Evolutionary conservation across 306 rosid species (phyloP).

Genomic region (Phaseolus lunatus): DNA sequence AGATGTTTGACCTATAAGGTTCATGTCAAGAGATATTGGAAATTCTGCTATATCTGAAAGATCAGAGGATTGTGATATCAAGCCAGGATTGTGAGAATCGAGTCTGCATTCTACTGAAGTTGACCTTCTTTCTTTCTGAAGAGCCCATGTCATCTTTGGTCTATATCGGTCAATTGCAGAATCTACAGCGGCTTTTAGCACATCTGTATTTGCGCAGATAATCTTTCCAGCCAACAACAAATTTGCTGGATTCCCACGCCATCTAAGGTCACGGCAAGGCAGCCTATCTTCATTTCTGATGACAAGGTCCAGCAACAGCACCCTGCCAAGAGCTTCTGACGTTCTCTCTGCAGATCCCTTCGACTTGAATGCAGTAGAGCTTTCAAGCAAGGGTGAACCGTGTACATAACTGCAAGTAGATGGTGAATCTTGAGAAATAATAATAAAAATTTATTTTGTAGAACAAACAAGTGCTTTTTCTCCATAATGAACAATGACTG

Average conservation of each 20-base stretch:
- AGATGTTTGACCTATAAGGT: constrained; percentile 59
- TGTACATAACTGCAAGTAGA: constrained; percentile 80
- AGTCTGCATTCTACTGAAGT: constrained; percentile 73
- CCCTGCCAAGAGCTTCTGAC: constrained; percentile 86
- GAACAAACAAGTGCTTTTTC: not conserved
- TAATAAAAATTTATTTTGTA: constrained; percentile 37
- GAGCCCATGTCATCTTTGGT: constrained; percentile 66
- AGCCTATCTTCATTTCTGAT: constrained; percentile 98
- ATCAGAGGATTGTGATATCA: constrained; percentile 68
- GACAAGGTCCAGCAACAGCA: constrained; percentile 87
- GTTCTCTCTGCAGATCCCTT: constrained; percentile 70
- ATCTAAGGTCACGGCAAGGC: constrained; percentile 88
- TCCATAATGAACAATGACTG: not conserved
- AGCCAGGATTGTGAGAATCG: constrained; percentile 55
- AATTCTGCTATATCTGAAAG: constrained; percentile 74
- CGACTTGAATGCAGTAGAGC: constrained; percentile 72
- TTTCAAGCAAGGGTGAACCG: constrained; percentile 92
- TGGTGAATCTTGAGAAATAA: constrained; percentile 38
- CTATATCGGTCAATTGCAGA: constrained; percentile 68
- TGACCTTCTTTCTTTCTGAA: constrained; percentile 87
- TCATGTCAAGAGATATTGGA: constrained; percentile 60
- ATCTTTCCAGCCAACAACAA: constrained; percentile 76
- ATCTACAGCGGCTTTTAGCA: constrained; percentile 67
- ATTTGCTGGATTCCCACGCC: constrained; percentile 98
- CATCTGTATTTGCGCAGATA: constrained; percentile 57